Evolutionary conservation across 2,329 filamentous ascomycete species (phyloP), one percentile per base, ranked within the genome.

Genomic region (Talaromyces sp.): DNA sequence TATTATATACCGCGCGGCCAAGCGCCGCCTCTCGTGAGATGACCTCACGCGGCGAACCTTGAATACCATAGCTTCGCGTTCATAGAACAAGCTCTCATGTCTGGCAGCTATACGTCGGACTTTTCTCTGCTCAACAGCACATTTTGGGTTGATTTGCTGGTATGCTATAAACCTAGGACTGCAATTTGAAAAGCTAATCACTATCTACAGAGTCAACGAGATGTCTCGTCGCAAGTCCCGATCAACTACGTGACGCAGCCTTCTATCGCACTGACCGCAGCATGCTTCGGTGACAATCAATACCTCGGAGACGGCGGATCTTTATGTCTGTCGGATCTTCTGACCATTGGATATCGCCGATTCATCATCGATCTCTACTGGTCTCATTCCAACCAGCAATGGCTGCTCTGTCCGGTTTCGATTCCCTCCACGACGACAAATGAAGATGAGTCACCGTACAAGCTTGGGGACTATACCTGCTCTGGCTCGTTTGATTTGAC

Each of bases 361-460:
- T 80, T 89, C 54, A 75, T 84, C 50, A 74, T 89, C 33, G 88
- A 90, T 72, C 69, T 89, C 13, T 90, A 87, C 70, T 90, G 88
- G 88, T 87, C 89, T 68, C 71, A 81, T 27, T 79, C 76, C 35
- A 80, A 82, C 33, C 75, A 75, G 37, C 72, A 79, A 47, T 90
- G 87, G 86, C 85, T 80, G 59, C 80, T 90, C 19, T 90, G 88
- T 72, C 88, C 88, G 0, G 85, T 85, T 2, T 74, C 82, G 54
- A 78, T 87, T 61, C 82, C 83, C 68, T 70, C 33, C 70, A 70
- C 63, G 67, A 66, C 35, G 58, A 68, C 61, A 8, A 68, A 71
- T 2, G 64, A 71, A 10, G 27, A 31, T 6, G 72, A 71, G 13
- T 73, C 76, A 7, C 65, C 83, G 6, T 73, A 82, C 62, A 72